A percentile compares a stretch with the other conserved stretches of the same genome.
Conservation (phyloP, 2,329 filamentous ascomycete species). For the Trichophyton rubrum region DNA sequence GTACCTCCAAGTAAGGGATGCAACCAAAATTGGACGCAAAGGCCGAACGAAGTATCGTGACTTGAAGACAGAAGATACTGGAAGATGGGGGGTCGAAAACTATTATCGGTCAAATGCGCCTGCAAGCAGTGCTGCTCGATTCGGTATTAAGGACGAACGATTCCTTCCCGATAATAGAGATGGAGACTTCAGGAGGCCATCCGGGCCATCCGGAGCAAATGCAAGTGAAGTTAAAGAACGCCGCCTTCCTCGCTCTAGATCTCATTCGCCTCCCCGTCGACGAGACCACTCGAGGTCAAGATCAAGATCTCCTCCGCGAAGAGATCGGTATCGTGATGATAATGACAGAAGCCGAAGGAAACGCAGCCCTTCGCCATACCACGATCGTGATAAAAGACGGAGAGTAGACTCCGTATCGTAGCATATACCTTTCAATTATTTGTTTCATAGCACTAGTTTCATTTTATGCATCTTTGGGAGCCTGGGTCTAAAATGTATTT, state of each 20-base stretch:
- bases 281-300: slow-evolving; percentile 30
- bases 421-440: neutral
- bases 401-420: slow-evolving; percentile 18
- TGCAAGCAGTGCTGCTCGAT: slow-evolving; percentile 21
- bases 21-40: slow-evolving; percentile 87
- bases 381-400: slow-evolving; percentile 32
- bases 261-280: slow-evolving; percentile 9
- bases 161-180: slow-evolving; percentile 35
- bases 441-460: neutral
- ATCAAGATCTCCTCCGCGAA: slow-evolving; percentile 14
- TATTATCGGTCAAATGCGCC: slow-evolving; percentile 23
- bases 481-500: neutral
- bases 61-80: slow-evolving; percentile 80
- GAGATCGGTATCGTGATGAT: slow-evolving; percentile 34
- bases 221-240: slow-evolving; percentile 31
- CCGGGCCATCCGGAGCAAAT: slow-evolving; percentile 36
- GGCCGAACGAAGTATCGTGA: slow-evolving; percentile 84
- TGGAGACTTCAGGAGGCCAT: slow-evolving; percentile 16
- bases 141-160: slow-evolving; percentile 34
- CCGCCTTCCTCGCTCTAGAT: slow-evolving; percentile 25
- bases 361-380: slow-evolving; percentile 32
- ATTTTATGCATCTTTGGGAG: neutral
- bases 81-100: slow-evolving; percentile 54
- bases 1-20: slow-evolving; percentile 84
- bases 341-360: slow-evolving; percentile 24